These are phyloP conservation scores for Oldenlandia corymbosa DNA, from an alignment of 257 asterid genomes.

Conservation along the genomic window DNA sequence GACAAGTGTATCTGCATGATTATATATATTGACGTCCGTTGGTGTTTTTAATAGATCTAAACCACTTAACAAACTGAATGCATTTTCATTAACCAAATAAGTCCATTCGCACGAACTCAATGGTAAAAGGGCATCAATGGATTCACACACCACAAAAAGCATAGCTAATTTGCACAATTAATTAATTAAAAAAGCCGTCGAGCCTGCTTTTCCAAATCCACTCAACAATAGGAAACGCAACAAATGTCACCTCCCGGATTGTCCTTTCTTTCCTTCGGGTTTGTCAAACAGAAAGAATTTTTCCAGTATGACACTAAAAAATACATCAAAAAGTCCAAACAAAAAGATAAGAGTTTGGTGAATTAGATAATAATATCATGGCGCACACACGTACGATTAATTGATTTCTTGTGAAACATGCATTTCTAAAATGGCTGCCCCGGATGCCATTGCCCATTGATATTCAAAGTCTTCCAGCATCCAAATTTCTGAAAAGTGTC, in stretches of 20 bases:
- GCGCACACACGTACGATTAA: not conserved
- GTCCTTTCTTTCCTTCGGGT: not conserved
- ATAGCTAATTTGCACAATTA: not conserved
- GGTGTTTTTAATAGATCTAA: too few species aligned
- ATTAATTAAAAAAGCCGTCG: constrained; percentile 17
- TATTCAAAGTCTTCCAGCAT: constrained; percentile 26
- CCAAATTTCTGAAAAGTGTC: not conserved
- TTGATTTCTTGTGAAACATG: too few species aligned
- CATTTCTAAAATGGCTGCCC: constrained; percentile 28
- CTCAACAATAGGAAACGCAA: constrained; percentile 17
- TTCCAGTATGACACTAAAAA: not conserved
- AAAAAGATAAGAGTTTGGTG: not conserved
- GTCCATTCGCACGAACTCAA: not conserved
- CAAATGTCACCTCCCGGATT: constrained; percentile 19
- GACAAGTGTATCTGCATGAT: too few species aligned
- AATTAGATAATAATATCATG: too few species aligned
- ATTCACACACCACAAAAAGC: not conserved
- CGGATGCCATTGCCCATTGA: too few species aligned
- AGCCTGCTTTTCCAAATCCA: constrained; percentile 17
- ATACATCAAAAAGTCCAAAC: not conserved
- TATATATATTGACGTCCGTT: too few species aligned
- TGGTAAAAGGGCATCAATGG: constrained; percentile 1
- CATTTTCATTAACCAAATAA: too few species aligned
- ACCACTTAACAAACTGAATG: too few species aligned
- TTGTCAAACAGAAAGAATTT: constrained; percentile 7